Percentiles rank a stretch among this genome's conserved stretches.
phyloP scores from a whole-genome alignment of 164 flowering plant genomes.

The grape (Vitis vinifera) region DNA sequence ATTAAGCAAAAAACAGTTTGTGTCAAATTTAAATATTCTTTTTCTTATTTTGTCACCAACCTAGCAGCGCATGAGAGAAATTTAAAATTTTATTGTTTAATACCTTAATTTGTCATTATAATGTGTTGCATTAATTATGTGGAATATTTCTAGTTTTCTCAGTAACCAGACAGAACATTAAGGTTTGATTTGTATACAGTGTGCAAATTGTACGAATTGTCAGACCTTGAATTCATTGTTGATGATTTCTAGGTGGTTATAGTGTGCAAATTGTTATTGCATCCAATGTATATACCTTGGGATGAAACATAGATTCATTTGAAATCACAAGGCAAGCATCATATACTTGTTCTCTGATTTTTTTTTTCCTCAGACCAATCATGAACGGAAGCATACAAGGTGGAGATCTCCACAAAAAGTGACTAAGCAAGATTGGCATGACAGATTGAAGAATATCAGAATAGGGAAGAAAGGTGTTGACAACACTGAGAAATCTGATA shows the following conservation, averaged over 20 bases:
- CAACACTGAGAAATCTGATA: conserved; percentile 42
- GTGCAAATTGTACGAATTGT: no score
- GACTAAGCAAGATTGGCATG: conserved; percentile 80
- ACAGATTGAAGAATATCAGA: conserved; percentile 57
- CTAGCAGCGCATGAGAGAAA: neutral
- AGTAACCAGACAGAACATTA: neutral
- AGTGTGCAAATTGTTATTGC: no score
- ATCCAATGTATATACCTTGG: neutral
- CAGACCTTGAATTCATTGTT: no score
- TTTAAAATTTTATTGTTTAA: neutral
- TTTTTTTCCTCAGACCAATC: conserved; percentile 11
- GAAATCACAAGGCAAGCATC: neutral
- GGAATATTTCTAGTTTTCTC: neutral
- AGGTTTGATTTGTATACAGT: no score
- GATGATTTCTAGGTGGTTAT: no score
- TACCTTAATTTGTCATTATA: neutral
- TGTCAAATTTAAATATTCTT: neutral
- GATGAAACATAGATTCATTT: neutral
- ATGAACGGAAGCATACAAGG: conserved; percentile 42
- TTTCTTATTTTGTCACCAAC: neutral
- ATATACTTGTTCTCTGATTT: neutral
- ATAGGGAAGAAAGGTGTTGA: conserved; percentile 50
- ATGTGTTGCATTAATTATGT: no score
- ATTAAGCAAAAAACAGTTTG: neutral
- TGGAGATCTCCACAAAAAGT: conserved; percentile 53